Percentiles rank a stretch among this genome's conserved stretches.
phyloP scores from a whole-genome alignment of 2,329 filamentous ascomycete genomes.

The Fusarium anthophilum region DNA sequence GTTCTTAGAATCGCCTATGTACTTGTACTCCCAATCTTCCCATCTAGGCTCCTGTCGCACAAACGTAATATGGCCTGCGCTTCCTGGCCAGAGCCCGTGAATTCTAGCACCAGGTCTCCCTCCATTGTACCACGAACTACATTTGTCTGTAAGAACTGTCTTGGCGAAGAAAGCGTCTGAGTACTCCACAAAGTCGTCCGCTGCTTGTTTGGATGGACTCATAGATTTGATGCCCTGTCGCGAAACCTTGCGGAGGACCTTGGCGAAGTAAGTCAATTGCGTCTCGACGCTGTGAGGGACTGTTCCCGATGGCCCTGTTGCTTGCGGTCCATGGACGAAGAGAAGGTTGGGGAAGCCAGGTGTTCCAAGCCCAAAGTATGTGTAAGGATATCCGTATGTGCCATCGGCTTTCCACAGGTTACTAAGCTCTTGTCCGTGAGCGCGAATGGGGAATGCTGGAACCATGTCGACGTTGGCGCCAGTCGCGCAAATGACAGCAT shows the following conservation, averaged over 20 bases:
- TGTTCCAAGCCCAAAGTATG: conserved; percentile 70
- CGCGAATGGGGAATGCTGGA: conserved; percentile 68
- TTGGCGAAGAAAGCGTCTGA: conserved; percentile 63
- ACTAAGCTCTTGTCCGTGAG: conserved; percentile 62
- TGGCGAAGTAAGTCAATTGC: conserved; percentile 71
- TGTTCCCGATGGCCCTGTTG: conserved; percentile 69
- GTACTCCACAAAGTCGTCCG: conserved; percentile 72
- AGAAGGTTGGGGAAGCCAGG: conserved; percentile 75
- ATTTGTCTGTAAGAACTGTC: conserved; percentile 68
- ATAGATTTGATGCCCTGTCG: conserved; percentile 73
- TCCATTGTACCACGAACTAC: conserved; percentile 78
- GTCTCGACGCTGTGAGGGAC: conserved; percentile 74
- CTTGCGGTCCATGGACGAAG: conserved; percentile 70
- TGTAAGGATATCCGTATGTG: conserved; percentile 70
- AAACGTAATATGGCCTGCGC: conserved; percentile 68
- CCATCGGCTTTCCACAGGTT: conserved; percentile 66
- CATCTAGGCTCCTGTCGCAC: conserved; percentile 64
- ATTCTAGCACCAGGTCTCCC: conserved; percentile 69
- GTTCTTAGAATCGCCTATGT: conserved; percentile 55
- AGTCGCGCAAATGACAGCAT: conserved; percentile 74
- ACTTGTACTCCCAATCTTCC: conserved; percentile 65
- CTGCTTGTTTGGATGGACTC: conserved; percentile 63
- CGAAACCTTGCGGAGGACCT: conserved; percentile 72
- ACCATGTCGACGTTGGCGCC: conserved; percentile 69
- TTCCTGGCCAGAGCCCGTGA: conserved; percentile 76